Base-by-base conservation (phyloP, 2,329 filamentous ascomycete genomes). In the Pyrenophora seminiperda region DNA sequence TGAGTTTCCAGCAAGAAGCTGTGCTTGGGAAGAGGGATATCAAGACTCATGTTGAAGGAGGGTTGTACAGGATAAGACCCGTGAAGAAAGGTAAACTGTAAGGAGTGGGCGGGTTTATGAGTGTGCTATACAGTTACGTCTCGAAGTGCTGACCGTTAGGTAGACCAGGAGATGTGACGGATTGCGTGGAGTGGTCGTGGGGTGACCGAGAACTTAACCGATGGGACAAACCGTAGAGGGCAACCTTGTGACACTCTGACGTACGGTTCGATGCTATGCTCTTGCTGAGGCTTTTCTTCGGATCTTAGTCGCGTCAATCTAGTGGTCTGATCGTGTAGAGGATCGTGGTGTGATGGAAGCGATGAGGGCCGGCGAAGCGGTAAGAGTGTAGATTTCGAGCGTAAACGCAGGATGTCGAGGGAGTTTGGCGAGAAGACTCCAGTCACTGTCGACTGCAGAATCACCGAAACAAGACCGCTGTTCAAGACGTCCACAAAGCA, bases 391-490 rank as follows among this genome's bases (percentile, higher is more conserved):
- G 54, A 54, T 47, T 39, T 55, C 43, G 53, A 53, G 40, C 32
- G 49, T 50, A 58, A 53, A 61, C 56, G 61, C 52, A 41, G 34
- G 57, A 60, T 50, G 41, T 54, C 55, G 59, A 55, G 62, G 61
- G 59, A 51, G 56, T 54, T 60, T 66, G 66, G 65, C 65, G 63
- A 63, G 63, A 39, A 24, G 54, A 53, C 71, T 74, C 73, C 73
- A 75, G 72, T 71, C 72, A 73, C 73, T 67, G 73, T 73, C 71
- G 71, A 67, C 73, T 72, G 63, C 72, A 75, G 72, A 71, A 71
- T 73, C 69, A 73, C 72, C 66, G 64, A 60, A 70, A 72, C 68
- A 73, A 73, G 69, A 70, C 65, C 67, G 56, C 71, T 64, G 41
- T 56, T 54, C 53, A 58, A 72, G 66, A 72, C 65, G 57, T 62